Evolutionary conservation across 225 moss, liverwort and hornwort genomes (phyloP), one percentile per base, ranked within the genome.

Genomic region (Polytrichum formosum): DNA sequence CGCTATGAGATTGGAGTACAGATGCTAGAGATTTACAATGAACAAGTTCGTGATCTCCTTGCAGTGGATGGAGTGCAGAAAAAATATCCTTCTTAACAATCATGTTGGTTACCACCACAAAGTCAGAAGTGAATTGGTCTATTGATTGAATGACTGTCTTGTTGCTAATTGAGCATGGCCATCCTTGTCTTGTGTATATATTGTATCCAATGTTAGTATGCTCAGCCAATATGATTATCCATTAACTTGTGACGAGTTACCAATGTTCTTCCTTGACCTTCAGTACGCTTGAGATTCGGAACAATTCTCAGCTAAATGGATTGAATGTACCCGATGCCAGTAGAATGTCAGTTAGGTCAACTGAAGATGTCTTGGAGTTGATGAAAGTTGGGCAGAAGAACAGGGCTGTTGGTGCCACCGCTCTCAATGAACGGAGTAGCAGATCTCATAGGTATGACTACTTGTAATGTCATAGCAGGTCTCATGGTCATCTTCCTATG

Each of bases 21-120:
- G 72, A 93, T 96, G 96, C 88, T 96, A 56, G 96, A 96, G 77
- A 93, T 96, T 31, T 96, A 96, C 75, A 96, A 96, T 37, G 95
- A 96, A 67, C 93, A 93, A 85, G 90, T 96, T 70, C 93, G 91
- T 70, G 96, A 96, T 76, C 87, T 96, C 74, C 88, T 96, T 28
- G 88, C 85, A 22, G 69, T 72, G 33, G 80, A 88, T 80, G 83
- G 85, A 68, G 77, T 68, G 63, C 85, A 85, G 29, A 86, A 81
- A 77, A 88, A 72, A 88, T 88, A 88, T 88, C 85, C 82, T 81
- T 77, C 72, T 70, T 67, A 66, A 46, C 16, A 46, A 46, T 46
- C 13, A 13, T 2, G 16, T 4, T 46, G 46, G 46, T 46, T 46
- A 46, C 46, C 46, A 35, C 9, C 8, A 7, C 33, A 33, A 7